phyloP scores from a whole-genome alignment of 169 alveolate genomes.

The Fabrea salina region DNA sequence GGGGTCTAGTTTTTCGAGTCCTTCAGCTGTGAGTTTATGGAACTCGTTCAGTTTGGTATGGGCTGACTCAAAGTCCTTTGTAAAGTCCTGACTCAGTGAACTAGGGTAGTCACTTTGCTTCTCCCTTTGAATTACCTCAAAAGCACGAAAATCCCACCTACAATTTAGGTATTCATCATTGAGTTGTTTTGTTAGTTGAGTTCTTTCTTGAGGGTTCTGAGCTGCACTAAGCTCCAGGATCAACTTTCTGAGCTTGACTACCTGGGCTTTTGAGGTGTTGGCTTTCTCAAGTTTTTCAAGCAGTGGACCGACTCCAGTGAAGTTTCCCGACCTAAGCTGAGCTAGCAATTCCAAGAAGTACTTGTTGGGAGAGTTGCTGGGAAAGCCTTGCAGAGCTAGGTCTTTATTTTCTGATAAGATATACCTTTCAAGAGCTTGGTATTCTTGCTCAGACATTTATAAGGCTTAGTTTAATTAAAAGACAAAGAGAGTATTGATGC shows the following conservation, averaged over 20 bases:
- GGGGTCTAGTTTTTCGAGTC: no score
- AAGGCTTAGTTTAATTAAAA: no score
- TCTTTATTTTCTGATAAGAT: neutral
- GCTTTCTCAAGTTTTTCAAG: neutral
- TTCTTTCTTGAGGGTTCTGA: neutral
- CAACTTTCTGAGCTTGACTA: neutral
- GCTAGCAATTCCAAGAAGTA: neutral
- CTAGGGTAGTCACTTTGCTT: no score
- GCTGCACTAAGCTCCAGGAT: neutral
- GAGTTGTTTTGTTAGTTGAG: neutral
- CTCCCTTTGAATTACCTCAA: no score
- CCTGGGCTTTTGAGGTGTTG: neutral
- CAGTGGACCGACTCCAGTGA: neutral
- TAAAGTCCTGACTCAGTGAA: no score
- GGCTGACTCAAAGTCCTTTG: no score
- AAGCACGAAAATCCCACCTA: no score
- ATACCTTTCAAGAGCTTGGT: neutral
- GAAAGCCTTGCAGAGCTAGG: neutral
- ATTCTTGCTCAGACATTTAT: conserved; percentile 11
- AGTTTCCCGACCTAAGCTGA: neutral
- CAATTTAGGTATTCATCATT: neutral
- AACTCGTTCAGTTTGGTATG: no score
- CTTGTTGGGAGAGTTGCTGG: neutral
- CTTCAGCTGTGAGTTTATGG: no score
- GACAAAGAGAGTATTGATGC: no score